Evolutionary conservation across 148 eudicot genomes (phyloP).

Genomic region (Vaccinium macrocarpon): DNA sequence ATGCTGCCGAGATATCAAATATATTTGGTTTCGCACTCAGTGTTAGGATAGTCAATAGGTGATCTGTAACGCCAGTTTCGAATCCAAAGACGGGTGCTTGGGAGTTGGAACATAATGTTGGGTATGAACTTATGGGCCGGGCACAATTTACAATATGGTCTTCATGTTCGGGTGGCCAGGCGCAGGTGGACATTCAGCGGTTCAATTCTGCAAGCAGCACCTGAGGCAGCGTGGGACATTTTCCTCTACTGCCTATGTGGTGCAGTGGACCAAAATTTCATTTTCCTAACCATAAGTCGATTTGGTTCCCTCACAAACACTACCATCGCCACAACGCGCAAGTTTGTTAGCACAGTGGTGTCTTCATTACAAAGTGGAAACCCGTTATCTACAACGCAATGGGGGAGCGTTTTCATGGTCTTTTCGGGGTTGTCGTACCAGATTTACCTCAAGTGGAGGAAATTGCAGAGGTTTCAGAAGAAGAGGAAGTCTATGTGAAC

Average conservation of each 20-base stretch:
- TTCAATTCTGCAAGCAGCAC: constrained; percentile 75
- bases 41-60: too few species aligned
- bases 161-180: constrained; percentile 95
- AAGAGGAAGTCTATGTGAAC: constrained; percentile 61
- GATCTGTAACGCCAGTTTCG: neutral
- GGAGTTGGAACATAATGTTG: constrained; percentile 65
- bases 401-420: constrained; percentile 92
- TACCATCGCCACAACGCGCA: constrained; percentile 92
- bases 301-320: constrained; percentile 95
- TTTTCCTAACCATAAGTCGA: constrained; percentile 87
- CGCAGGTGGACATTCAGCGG: constrained; percentile 85
- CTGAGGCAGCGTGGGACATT: constrained; percentile 97
- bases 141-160: constrained; percentile 76
- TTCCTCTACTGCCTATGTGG: constrained; percentile 87
- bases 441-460: constrained; percentile 92
- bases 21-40: too few species aligned
- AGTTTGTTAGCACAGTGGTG: constrained; percentile 82
- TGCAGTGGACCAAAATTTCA: constrained; percentile 93
- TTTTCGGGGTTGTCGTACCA: constrained; percentile 90
- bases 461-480: constrained; percentile 66
- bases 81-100: constrained; percentile 93
- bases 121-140: constrained; percentile 93
- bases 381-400: constrained; percentile 72
- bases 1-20: too few species aligned
- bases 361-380: constrained; percentile 82